Conservation (phyloP, 768 basidiomycete genomes). For the Leccinellum albellum region DNA sequence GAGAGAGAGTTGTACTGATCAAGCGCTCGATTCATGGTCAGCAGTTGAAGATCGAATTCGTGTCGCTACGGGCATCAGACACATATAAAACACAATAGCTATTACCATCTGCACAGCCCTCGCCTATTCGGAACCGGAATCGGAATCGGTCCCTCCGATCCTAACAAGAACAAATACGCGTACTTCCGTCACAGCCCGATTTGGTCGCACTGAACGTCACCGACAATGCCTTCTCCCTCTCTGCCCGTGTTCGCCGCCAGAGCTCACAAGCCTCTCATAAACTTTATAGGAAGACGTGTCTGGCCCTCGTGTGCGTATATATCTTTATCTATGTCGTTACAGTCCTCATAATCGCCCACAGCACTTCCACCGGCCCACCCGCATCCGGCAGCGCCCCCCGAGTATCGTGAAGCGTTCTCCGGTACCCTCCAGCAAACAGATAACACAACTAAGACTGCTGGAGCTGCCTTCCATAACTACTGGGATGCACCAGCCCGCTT, state of each 20-base stretch:
- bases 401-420: constrained; percentile 49
- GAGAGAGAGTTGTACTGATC: constrained; percentile 19
- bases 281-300: constrained; percentile 56
- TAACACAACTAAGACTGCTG: constrained; percentile 7
- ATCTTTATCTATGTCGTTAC: background rate
- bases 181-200: constrained; percentile 1
- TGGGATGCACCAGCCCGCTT: constrained; percentile 67
- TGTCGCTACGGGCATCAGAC: background rate
- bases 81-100: background rate
- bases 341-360: constrained; percentile 22
- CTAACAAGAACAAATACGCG: constrained; percentile 20
- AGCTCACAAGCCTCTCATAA: constrained; percentile 57
- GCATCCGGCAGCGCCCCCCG: constrained; percentile 67
- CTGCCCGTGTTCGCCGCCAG: constrained; percentile 37
- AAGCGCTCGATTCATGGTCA: constrained; percentile 14
- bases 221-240: constrained; percentile 25
- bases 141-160: constrained; percentile 11
- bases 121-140: constrained; percentile 1
- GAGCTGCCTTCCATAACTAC: constrained; percentile 41
- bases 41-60: background rate
- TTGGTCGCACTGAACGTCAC: background rate
- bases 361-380: constrained; percentile 42
- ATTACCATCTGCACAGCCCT: constrained; percentile 16
- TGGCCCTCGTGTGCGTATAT: constrained; percentile 43
- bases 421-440: constrained; percentile 38